Evolutionary conservation across 108 stramenopile species (phyloP), one percentile per base, ranked within the genome.

Genomic region (Cyclostephanos tholiformis): DNA sequence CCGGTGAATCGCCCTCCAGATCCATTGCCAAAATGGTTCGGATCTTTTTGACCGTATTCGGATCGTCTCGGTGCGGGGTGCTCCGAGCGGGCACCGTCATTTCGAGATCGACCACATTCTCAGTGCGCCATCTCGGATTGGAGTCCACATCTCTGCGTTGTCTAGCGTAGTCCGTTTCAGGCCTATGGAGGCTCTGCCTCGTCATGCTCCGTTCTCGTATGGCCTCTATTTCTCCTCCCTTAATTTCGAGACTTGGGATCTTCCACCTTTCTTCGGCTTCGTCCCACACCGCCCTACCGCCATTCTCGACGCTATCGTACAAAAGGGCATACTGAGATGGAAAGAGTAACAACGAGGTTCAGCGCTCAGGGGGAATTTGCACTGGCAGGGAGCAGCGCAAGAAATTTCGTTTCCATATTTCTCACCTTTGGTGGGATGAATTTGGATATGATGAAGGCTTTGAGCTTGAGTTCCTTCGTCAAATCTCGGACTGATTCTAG

Each of bases 401-500:
- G 7, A 2, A 25, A 65, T 53, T 25, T 11, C 16, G 51, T 8
- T 22, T n/a, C 14, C 5, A 53, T 41, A 59, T 55, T 19, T 19
- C 51, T 61, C 46, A 82, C 91, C 75, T 88, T 85, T 23, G 91
- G 86, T 0, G 94, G 94, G 25, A 95, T 83, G 43, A 95, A 94
- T 52, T 85, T 80, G 12, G 76, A 62, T 9, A 95, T 86, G 51
- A 95, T 36, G n/a, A 93, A 80, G 53, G 93, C 86, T 67, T 95
- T 94, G n/a, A 96, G 86, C 82, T 96, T 96, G 32, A 93, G 46
- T 66, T 92, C 88, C n/a, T 82, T 82, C 6, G 88, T 86, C 67
- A 95, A 85, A 35, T 96, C 85, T 12, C 96, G 88, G 30, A 96
- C 91, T 17, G 90, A 82, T 38, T 91, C 89, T 27, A 96, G 84